phyloP scores from a whole-genome alignment of 495 filamentous ascomycete species.

The Trichoderma erinaceum region DNA sequence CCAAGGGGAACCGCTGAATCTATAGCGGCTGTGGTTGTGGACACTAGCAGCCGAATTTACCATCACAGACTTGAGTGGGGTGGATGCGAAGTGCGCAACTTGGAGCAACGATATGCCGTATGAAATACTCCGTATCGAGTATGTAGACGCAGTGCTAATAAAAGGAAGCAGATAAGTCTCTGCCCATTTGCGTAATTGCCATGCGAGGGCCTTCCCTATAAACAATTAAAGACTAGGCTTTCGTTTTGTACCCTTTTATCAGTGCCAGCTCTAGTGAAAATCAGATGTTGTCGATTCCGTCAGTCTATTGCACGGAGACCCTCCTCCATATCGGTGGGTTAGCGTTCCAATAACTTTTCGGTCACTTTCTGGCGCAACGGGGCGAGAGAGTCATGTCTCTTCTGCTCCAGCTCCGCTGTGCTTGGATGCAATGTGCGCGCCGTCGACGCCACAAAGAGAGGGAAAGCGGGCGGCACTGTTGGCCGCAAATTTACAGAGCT shows the following conservation, averaged over 20 bases:
- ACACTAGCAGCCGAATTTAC: background rate
- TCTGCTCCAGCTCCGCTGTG: constrained; percentile 1
- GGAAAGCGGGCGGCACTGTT: background rate
- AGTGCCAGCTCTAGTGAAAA: background rate
- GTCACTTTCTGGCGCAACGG: background rate
- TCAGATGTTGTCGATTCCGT: background rate
- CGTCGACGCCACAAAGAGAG: constrained; percentile 4
- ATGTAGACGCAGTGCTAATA: no score
- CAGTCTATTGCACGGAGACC: background rate
- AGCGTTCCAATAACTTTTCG: background rate
- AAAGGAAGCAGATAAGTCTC: no score
- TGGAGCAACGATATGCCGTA: background rate
- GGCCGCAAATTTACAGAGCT: background rate
- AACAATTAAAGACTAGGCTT: no score
- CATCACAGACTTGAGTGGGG: background rate
- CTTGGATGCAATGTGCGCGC: background rate
- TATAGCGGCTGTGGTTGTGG: constrained; percentile 11
- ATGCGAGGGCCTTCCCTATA: no score
- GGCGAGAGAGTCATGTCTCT: constrained; percentile 8
- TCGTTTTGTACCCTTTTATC: background rate
- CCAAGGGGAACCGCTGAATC: constrained; percentile 13
- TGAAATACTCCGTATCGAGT: background rate
- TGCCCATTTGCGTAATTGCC: no score
- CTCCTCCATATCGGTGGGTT: constrained; percentile 2
- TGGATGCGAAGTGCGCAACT: background rate